phyloP scores from a whole-genome alignment of 2,329 filamentous ascomycete species.

The Fusarium subglutinans region DNA sequence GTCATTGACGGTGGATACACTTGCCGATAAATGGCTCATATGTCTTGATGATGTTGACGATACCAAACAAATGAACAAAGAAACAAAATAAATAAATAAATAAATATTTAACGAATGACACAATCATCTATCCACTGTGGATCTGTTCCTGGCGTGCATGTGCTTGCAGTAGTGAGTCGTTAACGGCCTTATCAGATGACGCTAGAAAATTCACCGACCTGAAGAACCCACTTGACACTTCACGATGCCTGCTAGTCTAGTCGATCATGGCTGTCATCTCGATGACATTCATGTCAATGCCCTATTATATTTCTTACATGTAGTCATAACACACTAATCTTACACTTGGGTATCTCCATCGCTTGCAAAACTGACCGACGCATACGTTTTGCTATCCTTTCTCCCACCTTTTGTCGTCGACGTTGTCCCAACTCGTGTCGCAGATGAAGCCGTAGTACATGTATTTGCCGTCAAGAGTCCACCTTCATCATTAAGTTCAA shows the following conservation, averaged over 20 bases:
- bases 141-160: conserved; percentile 10
- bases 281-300: not conserved
- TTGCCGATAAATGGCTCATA: conserved; percentile 49
- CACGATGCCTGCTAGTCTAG: conserved; percentile 13
- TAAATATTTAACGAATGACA: conserved; percentile 27
- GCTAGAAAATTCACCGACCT: conserved; percentile 7
- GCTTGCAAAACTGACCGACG: conserved; percentile 2
- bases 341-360: conserved; percentile 18
- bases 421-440: not conserved
- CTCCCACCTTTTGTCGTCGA: not conserved
- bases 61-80: conserved; percentile 10
- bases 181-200: conserved; percentile 11
- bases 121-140: conserved; percentile 7
- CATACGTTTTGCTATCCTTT: not conserved
- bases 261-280: not conserved
- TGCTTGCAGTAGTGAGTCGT: conserved; percentile 12
- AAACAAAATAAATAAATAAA: not conserved
- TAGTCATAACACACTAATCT: not conserved
- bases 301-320: not conserved
- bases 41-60: conserved; percentile 19
- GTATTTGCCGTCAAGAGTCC: not conserved
- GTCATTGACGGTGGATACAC: conserved; percentile 77
- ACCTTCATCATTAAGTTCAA: not conserved
- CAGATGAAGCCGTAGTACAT: not conserved
- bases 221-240: not conserved